phyloP scores from a whole-genome alignment of 805 yeast genomes.

The Danielia oregonensis region DNA sequence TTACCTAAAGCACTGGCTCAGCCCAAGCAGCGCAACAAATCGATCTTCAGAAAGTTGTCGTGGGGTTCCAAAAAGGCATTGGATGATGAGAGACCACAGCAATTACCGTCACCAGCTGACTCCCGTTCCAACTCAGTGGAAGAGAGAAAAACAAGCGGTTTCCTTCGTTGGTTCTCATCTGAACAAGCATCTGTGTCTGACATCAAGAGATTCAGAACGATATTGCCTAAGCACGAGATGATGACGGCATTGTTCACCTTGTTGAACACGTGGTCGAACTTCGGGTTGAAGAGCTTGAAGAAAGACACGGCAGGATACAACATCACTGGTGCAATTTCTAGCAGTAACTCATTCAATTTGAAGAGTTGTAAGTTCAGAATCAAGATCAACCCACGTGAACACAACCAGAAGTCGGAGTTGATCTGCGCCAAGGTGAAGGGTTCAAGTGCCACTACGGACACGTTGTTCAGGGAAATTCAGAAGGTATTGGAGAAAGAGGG shows the following conservation, averaged over 20 bases:
- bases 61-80: constrained; percentile 44
- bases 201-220: constrained; percentile 33
- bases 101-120: constrained; percentile 22
- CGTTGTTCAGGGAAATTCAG: constrained; percentile 58
- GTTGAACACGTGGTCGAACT: constrained; percentile 63
- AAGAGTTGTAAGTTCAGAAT: constrained; percentile 64
- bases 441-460: constrained; percentile 56
- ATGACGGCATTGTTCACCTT: constrained; percentile 61
- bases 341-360: constrained; percentile 56
- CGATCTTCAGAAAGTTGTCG: constrained; percentile 48
- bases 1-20: constrained; percentile 2
- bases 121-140: constrained; percentile 23
- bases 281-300: constrained; percentile 59
- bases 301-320: constrained; percentile 40
- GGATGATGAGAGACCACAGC: constrained; percentile 20
- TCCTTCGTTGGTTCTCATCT: constrained; percentile 41
- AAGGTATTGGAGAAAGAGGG: constrained; percentile 64
- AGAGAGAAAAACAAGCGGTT: constrained; percentile 8
- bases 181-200: constrained; percentile 22
- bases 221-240: constrained; percentile 52
- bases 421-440: constrained; percentile 64
- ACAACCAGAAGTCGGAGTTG: constrained; percentile 47
- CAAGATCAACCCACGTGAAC: constrained; percentile 40
- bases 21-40: constrained; percentile 29
- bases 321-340: constrained; percentile 61